These are phyloP conservation scores for Colletotrichum viniferum DNA, from an alignment of 2,329 filamentous ascomycete genomes.

Conservation along the genomic window DNA sequence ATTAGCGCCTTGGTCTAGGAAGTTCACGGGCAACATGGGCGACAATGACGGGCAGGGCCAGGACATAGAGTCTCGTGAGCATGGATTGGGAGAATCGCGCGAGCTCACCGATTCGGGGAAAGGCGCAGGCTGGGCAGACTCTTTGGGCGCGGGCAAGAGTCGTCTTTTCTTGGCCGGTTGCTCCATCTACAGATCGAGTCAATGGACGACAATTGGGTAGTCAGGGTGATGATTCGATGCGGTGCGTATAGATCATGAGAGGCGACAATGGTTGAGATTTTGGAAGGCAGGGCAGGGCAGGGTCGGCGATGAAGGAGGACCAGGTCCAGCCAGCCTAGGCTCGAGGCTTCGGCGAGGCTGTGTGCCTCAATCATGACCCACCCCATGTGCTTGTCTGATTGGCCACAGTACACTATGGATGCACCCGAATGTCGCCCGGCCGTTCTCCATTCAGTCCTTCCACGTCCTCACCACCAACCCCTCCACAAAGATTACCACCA, in stretches of 20 bases:
- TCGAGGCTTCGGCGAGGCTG: not conserved
- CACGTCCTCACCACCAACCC: not conserved
- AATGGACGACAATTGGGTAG: not conserved
- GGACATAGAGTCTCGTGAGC: not conserved
- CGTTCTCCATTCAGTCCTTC: not conserved
- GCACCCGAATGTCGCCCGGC: not conserved
- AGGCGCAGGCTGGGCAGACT: conserved; percentile 13
- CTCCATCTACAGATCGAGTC: conserved; percentile 21
- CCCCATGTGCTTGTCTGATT: not conserved
- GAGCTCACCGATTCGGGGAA: conserved; percentile 22
- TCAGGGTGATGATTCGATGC: not conserved
- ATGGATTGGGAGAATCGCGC: conserved; percentile 11
- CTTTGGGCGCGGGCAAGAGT: conserved; percentile 13
- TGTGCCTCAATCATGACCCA: not conserved
- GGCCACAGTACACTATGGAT: not conserved
- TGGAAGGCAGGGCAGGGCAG: not conserved
- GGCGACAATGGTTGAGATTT: not conserved
- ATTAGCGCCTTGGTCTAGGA: not conserved
- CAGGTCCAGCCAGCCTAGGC: not conserved
- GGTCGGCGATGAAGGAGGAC: not conserved
- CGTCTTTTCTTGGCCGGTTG: conserved; percentile 23
- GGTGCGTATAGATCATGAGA: not conserved
- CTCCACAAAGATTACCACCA: not conserved
- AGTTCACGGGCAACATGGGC: not conserved
- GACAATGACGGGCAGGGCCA: not conserved